Conservation (phyloP, 225 moss, liverwort and hornwort genomes). For the Pseudoscleropodium purum region DNA sequence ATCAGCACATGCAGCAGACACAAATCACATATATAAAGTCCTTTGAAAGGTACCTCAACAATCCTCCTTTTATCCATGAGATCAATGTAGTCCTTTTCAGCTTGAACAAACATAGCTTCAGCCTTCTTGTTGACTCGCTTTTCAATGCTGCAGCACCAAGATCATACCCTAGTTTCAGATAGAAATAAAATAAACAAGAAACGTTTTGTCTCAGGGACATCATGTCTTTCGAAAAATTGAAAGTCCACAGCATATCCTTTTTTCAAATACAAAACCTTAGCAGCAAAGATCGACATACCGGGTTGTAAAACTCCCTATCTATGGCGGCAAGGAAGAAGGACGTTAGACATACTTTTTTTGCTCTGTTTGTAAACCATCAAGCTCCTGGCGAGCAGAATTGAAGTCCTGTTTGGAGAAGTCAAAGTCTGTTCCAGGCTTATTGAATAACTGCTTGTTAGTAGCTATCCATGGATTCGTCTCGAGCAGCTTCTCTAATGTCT, state of each 20-base stretch:
- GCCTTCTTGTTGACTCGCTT: constrained; percentile 97
- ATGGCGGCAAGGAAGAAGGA: neutral
- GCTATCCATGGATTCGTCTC: constrained; percentile 86
- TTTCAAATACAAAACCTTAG: neutral
- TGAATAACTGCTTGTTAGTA: constrained; percentile 68
- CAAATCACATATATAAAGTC: neutral
- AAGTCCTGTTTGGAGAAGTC: constrained; percentile 71
- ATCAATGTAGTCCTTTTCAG: constrained; percentile 91
- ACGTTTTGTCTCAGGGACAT: neutral
- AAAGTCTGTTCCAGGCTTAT: constrained; percentile 77
- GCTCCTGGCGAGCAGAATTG: constrained; percentile 57
- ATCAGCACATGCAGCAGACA: neutral
- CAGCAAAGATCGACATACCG: neutral
- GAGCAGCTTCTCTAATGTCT: constrained; percentile 61
- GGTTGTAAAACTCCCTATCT: neutral
- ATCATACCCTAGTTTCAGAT: neutral
- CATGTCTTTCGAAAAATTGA: neutral
- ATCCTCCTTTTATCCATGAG: constrained; percentile 70
- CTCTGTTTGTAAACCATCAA: constrained; percentile 52
- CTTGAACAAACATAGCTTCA: constrained; percentile 90
- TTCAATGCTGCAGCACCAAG: constrained; percentile 62
- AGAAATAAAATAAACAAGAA: neutral
- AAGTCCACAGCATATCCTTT: neutral
- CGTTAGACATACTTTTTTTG: constrained; percentile 60
- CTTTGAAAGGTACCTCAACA: constrained; percentile 54